Evolutionary conservation across 225 moss, liverwort and hornwort species (phyloP).

Genomic region (Neckera pumila): DNA sequence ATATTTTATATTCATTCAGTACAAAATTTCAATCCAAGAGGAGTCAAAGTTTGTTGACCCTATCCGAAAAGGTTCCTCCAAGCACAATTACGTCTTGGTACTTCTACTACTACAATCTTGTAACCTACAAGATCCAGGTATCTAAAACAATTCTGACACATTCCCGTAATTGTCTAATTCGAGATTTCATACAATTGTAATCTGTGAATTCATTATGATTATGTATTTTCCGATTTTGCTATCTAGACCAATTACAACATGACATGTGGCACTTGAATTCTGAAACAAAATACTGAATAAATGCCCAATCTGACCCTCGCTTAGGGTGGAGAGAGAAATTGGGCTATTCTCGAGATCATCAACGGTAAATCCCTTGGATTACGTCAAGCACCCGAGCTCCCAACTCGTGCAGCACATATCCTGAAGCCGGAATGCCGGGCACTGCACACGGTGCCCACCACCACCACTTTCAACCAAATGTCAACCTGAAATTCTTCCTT

Average conservation of each 20-base stretch:
- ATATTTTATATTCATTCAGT: not conserved
- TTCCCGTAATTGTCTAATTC: no score
- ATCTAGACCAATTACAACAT: no score
- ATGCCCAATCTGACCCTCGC: not conserved
- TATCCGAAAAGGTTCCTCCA: no score
- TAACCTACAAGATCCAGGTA: not conserved
- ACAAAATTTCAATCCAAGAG: no score
- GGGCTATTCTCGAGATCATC: no score
- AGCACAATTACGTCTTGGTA: not conserved
- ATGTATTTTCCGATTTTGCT: not conserved
- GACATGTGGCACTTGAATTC: not conserved
- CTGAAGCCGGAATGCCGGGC: not conserved
- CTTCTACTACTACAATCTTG: not conserved
- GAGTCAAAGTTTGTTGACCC: not conserved
- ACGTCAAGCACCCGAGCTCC: no score
- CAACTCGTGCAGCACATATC: no score
- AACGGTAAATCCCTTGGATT: no score
- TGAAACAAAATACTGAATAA: not conserved
- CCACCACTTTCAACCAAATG: not conserved
- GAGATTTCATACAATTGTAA: not conserved
- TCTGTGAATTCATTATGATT: not conserved
- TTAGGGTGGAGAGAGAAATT: not conserved
- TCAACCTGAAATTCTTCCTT: not conserved
- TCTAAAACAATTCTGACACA: not conserved
- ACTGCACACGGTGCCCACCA: not conserved